Evolutionary conservation across 2,329 filamentous ascomycete species (phyloP).

Genomic region (Rhynchosporium agropyri): DNA sequence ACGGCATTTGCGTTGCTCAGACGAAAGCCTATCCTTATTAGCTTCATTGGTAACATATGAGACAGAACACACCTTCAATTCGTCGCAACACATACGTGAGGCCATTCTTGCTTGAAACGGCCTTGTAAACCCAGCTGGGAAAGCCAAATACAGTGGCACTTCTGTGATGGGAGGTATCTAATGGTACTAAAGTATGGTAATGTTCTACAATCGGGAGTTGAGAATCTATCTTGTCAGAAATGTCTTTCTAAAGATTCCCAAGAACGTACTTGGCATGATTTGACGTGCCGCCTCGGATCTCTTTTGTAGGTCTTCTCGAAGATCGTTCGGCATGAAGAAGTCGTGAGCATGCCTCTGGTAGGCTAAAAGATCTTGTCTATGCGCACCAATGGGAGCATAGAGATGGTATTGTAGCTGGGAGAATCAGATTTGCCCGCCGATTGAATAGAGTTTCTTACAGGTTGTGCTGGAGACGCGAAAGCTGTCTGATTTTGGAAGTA

Average conservation of each 20-base stretch:
- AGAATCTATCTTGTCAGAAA: conserved; percentile 51
- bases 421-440: conserved; percentile 31
- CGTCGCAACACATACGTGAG: conserved; percentile 85
- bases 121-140: conserved; percentile 94
- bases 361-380: conserved; percentile 76
- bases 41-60: not conserved
- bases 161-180: conserved; percentile 81
- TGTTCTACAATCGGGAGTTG: conserved; percentile 80
- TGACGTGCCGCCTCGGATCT: conserved; percentile 85
- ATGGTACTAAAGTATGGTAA: conserved; percentile 88
- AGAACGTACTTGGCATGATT: conserved; percentile 70
- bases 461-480: conserved; percentile 58
- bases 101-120: conserved; percentile 84
- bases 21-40: conserved; percentile 64
- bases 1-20: conserved; percentile 90
- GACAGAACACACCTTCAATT: conserved; percentile 65
- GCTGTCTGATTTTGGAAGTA: conserved; percentile 66
- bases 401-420: conserved; percentile 84
- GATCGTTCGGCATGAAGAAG: conserved; percentile 85
- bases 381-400: conserved; percentile 85
- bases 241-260: not conserved
- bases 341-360: conserved; percentile 89
- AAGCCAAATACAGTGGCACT: conserved; percentile 81
- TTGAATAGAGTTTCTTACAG: conserved; percentile 49
- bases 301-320: conserved; percentile 86